phyloP scores from a whole-genome alignment of 2,329 filamentous ascomycete species.

The Daldinia sp. region DNA sequence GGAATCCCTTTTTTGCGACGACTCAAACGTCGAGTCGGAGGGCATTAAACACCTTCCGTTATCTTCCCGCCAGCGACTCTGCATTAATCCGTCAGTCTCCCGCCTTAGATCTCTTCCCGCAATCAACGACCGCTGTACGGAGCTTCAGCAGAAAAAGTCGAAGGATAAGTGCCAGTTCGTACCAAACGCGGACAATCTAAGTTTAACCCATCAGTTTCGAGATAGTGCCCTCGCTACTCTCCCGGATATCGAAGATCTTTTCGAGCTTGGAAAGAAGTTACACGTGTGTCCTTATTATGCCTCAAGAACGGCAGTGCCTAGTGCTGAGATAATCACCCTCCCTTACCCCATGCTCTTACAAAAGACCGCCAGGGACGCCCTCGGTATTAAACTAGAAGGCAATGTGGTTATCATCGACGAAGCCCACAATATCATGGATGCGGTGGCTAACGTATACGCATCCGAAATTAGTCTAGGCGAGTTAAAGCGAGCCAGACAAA shows the following conservation, averaged over 20 bases:
- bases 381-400: slow-evolving; percentile 84
- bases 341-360: slow-evolving; percentile 93
- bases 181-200: slow-evolving; percentile 78
- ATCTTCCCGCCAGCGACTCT: slow-evolving; percentile 85
- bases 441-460: slow-evolving; percentile 86
- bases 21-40: slow-evolving; percentile 53
- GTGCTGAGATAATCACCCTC: slow-evolving; percentile 88
- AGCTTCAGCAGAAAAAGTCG: slow-evolving; percentile 80
- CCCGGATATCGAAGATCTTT: slow-evolving; percentile 92
- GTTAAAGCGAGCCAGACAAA: slow-evolving; percentile 73
- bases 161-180: slow-evolving; percentile 77
- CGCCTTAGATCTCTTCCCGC: slow-evolving; percentile 75
- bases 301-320: slow-evolving; percentile 82
- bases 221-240: slow-evolving; percentile 85
- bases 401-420: slow-evolving; percentile 97
- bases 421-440: slow-evolving; percentile 97
- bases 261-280: slow-evolving; percentile 77
- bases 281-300: slow-evolving; percentile 95
- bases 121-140: slow-evolving; percentile 92
- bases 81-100: slow-evolving; percentile 86
- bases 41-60: slow-evolving; percentile 81
- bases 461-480: slow-evolving; percentile 78
- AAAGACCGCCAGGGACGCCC: slow-evolving; percentile 83
- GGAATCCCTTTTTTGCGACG: slow-evolving; percentile 45
- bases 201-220: slow-evolving; percentile 79